Evolutionary conservation across 192 early-diverging fungal genomes (phyloP).

Genomic region (Podila epigama): DNA sequence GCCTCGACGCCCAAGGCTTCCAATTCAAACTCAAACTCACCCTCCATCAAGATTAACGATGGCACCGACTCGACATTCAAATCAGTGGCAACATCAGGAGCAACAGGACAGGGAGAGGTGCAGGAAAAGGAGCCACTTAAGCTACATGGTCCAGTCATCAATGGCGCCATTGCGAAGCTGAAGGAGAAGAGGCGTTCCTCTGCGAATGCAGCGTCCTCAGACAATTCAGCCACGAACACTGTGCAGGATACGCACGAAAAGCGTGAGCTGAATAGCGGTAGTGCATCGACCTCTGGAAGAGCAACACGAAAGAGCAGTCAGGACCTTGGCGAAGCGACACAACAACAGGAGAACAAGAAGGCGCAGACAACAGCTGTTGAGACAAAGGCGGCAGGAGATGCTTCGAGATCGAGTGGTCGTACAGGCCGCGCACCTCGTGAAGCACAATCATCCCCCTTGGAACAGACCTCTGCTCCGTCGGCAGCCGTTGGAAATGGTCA

Average conservation of each 20-base stretch:
- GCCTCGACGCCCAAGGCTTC: slow-evolving; percentile 17
- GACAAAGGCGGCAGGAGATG: neutral
- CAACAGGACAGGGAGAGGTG: neutral
- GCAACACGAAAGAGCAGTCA: slow-evolving; percentile 26
- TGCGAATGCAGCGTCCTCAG: neutral
- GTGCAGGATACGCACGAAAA: slow-evolving; percentile 31
- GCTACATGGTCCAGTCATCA: slow-evolving; percentile 50
- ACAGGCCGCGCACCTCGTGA: neutral
- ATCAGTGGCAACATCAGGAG: neutral
- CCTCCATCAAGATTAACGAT: slow-evolving; percentile 19
- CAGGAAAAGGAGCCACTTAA: slow-evolving; percentile 48
- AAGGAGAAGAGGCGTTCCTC: slow-evolving; percentile 52
- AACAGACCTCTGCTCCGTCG: no score
- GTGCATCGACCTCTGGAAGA: slow-evolving; percentile 24
- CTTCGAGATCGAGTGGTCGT: neutral
- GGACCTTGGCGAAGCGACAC: slow-evolving; percentile 5
- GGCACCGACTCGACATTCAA: slow-evolving; percentile 7
- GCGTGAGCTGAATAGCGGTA: slow-evolving; percentile 19
- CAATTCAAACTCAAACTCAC: slow-evolving; percentile 8
- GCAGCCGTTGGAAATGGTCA: neutral
- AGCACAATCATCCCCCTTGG: no score
- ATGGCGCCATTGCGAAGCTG: slow-evolving; percentile 52
- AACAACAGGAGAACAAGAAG: neutral
- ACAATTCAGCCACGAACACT: slow-evolving; percentile 5
- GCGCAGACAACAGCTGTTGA: neutral